phyloP scores from a whole-genome alignment of 1,284 basidiomycete species.

The Heterobasidion parviporum region DNA sequence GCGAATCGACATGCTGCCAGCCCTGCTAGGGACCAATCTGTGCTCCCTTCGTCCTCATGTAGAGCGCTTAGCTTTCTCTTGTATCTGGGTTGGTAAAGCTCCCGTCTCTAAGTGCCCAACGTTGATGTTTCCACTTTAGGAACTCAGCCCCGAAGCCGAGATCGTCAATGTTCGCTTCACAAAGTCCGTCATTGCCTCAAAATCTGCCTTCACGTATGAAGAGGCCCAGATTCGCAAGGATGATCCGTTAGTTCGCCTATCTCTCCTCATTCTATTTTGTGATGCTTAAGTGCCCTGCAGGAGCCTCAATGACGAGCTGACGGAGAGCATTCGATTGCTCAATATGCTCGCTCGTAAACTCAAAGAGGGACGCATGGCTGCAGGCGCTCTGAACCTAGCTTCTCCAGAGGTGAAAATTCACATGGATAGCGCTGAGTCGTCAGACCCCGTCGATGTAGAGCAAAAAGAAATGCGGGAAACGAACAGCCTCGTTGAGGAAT shows the following conservation, averaged over 20 bases:
- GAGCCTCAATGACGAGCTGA: constrained; percentile 75
- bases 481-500: constrained; percentile 96
- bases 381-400: constrained; percentile 93
- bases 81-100: constrained; percentile 75
- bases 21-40: constrained; percentile 91
- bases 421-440: constrained; percentile 85
- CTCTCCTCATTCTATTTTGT: not conserved
- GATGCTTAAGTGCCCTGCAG: constrained; percentile 28
- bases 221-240: constrained; percentile 95
- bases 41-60: constrained; percentile 93
- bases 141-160: constrained; percentile 79
- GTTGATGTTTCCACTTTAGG: constrained; percentile 35
- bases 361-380: constrained; percentile 81
- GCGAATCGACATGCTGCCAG: constrained; percentile 97
- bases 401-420: constrained; percentile 98
- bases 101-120: not conserved
- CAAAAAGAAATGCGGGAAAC: constrained; percentile 93
- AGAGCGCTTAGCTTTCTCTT: constrained; percentile 92
- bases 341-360: constrained; percentile 86
- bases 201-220: constrained; percentile 96
- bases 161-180: constrained; percentile 90
- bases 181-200: constrained; percentile 96
- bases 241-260: constrained; percentile 55
- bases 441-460: constrained; percentile 96
- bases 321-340: constrained; percentile 82